Base-by-base conservation (phyloP, 257 asterid genomes). In the Penstemon davidsonii region DNA sequence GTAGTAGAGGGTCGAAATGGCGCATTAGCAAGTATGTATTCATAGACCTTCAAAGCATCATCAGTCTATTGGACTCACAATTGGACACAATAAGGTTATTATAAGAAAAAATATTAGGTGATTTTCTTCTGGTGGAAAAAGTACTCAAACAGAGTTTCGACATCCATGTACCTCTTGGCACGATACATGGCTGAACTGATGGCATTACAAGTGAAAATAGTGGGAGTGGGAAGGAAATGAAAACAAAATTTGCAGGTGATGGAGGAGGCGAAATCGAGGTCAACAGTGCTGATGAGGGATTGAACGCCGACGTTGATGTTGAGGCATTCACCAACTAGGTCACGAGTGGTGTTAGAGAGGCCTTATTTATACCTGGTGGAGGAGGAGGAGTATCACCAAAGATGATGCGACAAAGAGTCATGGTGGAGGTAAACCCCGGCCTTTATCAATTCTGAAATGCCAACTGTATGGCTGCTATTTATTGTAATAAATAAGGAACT, bases 121-220 rank as follows among this genome's bases (percentile, higher is more conserved):
- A 93, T 81, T 39, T 75, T 73, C 13, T 75, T 80, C 80, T 90
- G 97, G 41, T 83, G 86, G 57, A 90, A 87, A 62, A 93, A 93
- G 81, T 85, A 93, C 10, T 83, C 92, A 44, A 90, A 93, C 40
- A 93, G 84, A 8, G 88, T 86, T 40, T 81, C 88, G 8, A 95
- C 86, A 38, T 88, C 97, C 3, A 38, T 60, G 60, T 83, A 84
- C n/a, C 98, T 84, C 42, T 80, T 79, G 7, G 80, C 86, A 0
- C 96, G 88, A 60, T 80, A 80, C 98, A 92, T 92, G 38, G 96
- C 96, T 1, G 93, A 92, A 0, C 90, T 88, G 37, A 92, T 86
- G 44, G 97, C 98, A 54, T 90, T 92, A 81, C 97, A 92, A 11
- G 98, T 92, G 84, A 92, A 92, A 47, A 92, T 96, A 4, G 96